A percentile compares a stretch with the other conserved stretches of the same genome.
phyloP scores from a whole-genome alignment of 2,329 filamentous ascomycete species.

The Nannizzia gypsea region DNA sequence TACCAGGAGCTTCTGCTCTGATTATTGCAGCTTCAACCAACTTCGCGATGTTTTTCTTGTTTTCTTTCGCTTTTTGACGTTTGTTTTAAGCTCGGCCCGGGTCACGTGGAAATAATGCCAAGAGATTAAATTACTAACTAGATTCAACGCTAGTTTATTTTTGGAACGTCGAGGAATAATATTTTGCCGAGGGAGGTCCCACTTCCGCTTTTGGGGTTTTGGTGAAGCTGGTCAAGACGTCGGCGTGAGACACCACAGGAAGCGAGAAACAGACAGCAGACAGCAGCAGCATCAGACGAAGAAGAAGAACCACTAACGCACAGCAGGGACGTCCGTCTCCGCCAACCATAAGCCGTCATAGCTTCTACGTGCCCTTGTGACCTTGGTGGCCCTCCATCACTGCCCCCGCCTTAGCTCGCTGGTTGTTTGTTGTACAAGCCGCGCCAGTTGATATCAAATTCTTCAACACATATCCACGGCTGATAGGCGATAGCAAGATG shows the following conservation, averaged over 20 bases:
- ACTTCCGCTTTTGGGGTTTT: not conserved
- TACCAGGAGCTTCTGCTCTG: not conserved
- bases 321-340: not conserved
- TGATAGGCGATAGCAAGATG: conserved; percentile 30
- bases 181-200: not conserved
- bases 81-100: not conserved
- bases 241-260: not conserved
- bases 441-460: not conserved
- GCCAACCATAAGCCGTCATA: not conserved
- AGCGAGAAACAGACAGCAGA: not conserved
- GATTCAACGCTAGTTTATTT: not conserved
- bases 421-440: not conserved
- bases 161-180: not conserved
- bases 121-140: not conserved
- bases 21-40: not conserved
- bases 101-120: not conserved
- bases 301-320: not conserved
- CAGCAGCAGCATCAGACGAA: not conserved
- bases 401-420: not conserved
- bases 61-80: not conserved
- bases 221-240: not conserved
- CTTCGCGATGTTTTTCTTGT: not conserved
- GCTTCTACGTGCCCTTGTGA: not conserved
- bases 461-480: not conserved
- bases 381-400: not conserved